These are phyloP conservation scores for Simmondsia chinensis DNA, from an alignment of 148 eudicot species.

Conservation along the genomic window DNA sequence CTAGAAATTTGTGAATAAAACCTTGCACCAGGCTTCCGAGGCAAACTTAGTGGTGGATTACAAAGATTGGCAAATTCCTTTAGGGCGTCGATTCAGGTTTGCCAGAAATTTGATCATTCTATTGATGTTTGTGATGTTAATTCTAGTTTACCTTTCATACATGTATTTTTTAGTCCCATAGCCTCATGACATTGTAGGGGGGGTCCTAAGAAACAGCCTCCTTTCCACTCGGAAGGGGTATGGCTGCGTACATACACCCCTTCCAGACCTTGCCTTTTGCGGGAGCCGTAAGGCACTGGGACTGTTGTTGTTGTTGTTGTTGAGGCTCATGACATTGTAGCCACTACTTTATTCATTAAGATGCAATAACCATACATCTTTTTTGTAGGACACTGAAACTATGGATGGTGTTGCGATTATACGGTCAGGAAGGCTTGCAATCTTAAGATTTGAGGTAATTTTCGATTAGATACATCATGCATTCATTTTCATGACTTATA, in stretches of 20 bases:
- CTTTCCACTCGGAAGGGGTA: too few relatives aligned
- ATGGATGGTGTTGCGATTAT: conserved; percentile 90
- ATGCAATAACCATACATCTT: conserved; percentile 1
- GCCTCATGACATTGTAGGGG: too few relatives aligned
- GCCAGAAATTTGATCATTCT: not conserved
- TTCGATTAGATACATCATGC: too few relatives aligned
- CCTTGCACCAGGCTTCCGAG: conserved; percentile 65
- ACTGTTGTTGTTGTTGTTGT: too few relatives aligned
- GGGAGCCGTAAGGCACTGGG: too few relatives aligned
- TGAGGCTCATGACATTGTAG: too few relatives aligned
- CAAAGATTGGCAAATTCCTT: conserved; percentile 99
- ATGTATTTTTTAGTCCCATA: too few relatives aligned
- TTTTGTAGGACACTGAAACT: conserved; percentile 70
- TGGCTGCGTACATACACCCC: too few relatives aligned
- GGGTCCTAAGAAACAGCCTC: too few relatives aligned
- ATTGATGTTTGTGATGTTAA: not conserved
- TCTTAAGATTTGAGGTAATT: conserved; percentile 78
- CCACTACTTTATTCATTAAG: not conserved
- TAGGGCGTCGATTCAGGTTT: conserved; percentile 95
- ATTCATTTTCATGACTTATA: too few relatives aligned
- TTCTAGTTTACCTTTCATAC: not conserved
- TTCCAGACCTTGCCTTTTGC: too few relatives aligned
- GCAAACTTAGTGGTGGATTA: conserved; percentile 75
- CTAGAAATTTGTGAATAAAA: not conserved
- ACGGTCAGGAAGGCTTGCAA: conserved; percentile 73